These are phyloP conservation scores for Epichloe typhina DNA, from an alignment of 2,329 filamentous ascomycete genomes.

Conservation along the genomic window DNA sequence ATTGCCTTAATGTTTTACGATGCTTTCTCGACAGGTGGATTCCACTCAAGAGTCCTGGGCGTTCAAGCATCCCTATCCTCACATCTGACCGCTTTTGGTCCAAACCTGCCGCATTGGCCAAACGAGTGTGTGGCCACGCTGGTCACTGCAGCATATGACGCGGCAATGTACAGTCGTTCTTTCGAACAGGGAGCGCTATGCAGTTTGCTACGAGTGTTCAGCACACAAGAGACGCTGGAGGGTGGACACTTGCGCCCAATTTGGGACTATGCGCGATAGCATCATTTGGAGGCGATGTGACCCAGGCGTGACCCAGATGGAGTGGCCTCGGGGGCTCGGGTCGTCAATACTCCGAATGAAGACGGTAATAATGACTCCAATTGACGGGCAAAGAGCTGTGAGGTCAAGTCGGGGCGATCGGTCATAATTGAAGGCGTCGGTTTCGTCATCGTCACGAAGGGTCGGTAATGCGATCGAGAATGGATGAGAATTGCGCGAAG, in stretches of 20 bases:
- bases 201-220: not conserved
- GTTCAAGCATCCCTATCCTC: not conserved
- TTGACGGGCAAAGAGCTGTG: not conserved
- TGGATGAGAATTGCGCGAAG: not conserved
- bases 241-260: not conserved
- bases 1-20: not conserved
- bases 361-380: not conserved
- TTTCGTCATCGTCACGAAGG: constrained; percentile 10
- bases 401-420: not conserved
- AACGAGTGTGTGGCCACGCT: not conserved
- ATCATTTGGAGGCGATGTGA: too few species aligned
- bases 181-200: not conserved
- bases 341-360: too few species aligned
- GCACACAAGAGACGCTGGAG: not conserved
- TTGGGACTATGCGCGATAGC: not conserved
- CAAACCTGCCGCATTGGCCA: not conserved
- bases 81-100: not conserved
- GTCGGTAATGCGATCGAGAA: constrained; percentile 6
- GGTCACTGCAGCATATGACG: not conserved
- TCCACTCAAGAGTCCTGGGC: not conserved
- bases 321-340: too few species aligned
- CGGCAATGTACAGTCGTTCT: not conserved
- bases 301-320: too few species aligned
- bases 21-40: not conserved
- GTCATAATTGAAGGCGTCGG: not conserved